Conservation (phyloP, 257 asterid species). For the Primulina eburnea region DNA sequence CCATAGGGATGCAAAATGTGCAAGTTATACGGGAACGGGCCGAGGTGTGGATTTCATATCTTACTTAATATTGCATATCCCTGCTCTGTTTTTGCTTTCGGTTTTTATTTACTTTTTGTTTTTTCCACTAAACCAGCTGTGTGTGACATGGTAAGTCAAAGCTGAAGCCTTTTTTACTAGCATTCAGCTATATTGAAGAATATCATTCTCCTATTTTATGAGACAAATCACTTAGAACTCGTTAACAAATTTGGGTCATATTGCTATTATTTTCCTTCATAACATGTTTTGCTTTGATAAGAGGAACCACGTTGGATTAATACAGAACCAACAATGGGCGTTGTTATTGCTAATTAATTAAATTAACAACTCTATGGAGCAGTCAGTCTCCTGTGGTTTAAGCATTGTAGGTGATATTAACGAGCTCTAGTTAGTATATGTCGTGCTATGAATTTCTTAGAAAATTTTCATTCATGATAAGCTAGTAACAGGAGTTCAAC, state of each 20-base stretch:
- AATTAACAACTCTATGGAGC: not conserved
- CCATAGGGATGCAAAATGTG: constrained; percentile 67
- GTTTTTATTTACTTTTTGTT: not conserved
- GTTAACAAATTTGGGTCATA: not conserved
- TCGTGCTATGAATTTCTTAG: not conserved
- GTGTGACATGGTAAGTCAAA: not conserved
- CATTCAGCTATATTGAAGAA: not conserved
- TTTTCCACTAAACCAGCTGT: not conserved
- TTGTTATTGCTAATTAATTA: not conserved
- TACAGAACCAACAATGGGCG: constrained; percentile 3
- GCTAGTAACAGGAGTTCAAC: not conserved
- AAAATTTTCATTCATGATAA: not conserved
- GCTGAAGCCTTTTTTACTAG: not conserved
- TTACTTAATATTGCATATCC: constrained; percentile 1
- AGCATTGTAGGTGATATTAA: not conserved
- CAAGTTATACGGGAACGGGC: constrained; percentile 70
- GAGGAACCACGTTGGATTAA: not conserved
- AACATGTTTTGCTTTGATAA: not conserved
- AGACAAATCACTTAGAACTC: not conserved
- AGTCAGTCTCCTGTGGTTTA: constrained; percentile 6
- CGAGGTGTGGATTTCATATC: constrained; percentile 49
- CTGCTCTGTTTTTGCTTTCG: not conserved
- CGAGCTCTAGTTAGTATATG: not conserved
- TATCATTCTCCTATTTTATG: not conserved
- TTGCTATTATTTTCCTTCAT: not conserved